Base-by-base conservation (phyloP, 176 grass and related monocot genomes). In the Ensete glaucum region DNA sequence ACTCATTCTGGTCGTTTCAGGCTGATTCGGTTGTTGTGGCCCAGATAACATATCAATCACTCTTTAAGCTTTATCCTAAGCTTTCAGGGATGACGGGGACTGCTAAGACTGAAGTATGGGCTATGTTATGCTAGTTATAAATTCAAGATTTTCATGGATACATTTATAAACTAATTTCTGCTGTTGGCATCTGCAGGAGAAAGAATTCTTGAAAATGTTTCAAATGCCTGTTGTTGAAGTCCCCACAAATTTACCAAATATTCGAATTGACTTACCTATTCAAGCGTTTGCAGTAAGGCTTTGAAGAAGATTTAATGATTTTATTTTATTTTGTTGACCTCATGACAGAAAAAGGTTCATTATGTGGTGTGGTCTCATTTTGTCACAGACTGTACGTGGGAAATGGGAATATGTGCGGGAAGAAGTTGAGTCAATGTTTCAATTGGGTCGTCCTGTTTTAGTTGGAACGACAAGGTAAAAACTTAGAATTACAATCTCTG, bases 1-100 rank as follows among this genome's bases (percentile, higher is more conserved):
- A 67, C 72, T 82, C 75, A 48, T 77, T 77, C 54, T 79, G 70
- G 68, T 86, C 71, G 82, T 78, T 83, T 81, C 81, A 97, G 93
- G 87, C 93, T 90, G 90, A 97, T 81, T 88, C 87, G 58, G 77
- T 97, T 84, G 83, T 97, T 17, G 93, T 97, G 67, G 93, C 93
- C 77, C 93, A 97, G 76, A 97, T 97, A 84, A 97, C 93, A 12
- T 97, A 97, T 56, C 93, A 98, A 65, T 91, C 94, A 71, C 80
- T 98, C n/a, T 91, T 98, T 81, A 98, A 98, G 80, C 84, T 93
- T 50, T 98, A 98, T 87, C 94, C 94, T 74, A 93, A 93, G 80
- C 94, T 98, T 78, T 93, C 94, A 79, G 94, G 90, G 75, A 93
- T 98, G 90, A 98, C 94, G 54, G 94, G 94, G 81, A 98, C 94